These are phyloP conservation scores for Leccinum subgranulosum DNA, from an alignment of 768 basidiomycete genomes.

Conservation along the genomic window DNA sequence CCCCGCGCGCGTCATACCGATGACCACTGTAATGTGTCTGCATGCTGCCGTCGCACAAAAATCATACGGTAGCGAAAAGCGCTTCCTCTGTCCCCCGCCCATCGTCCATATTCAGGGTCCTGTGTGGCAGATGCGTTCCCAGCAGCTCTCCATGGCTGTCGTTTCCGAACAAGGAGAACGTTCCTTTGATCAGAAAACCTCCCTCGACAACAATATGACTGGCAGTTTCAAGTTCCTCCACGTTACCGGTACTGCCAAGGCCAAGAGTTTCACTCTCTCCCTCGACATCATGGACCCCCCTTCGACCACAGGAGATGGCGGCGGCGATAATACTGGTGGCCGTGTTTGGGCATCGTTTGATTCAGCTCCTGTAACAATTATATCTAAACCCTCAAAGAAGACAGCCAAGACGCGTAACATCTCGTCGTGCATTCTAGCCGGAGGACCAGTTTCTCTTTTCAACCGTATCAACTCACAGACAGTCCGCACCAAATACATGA, in stretches of 20 bases:
- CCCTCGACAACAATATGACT: constrained; percentile 79
- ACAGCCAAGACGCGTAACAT: constrained; percentile 93
- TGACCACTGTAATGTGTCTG: constrained; percentile 88
- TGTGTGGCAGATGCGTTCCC: constrained; percentile 76
- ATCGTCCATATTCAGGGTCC: constrained; percentile 91
- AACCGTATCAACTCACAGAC: constrained; percentile 97
- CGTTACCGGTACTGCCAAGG: constrained; percentile 84
- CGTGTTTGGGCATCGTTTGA: constrained; percentile 90
- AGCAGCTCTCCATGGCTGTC: constrained; percentile 82
- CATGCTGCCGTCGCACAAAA: constrained; percentile 95
- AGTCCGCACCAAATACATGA: constrained; percentile 97
- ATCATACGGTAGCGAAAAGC: constrained; percentile 93
- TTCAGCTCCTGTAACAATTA: constrained; percentile 89
- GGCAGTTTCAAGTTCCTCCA: constrained; percentile 91
- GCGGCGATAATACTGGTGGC: constrained; percentile 40
- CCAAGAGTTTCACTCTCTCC: constrained; percentile 85
- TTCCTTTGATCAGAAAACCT: constrained; percentile 80
- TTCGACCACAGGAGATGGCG: constrained; percentile 40
- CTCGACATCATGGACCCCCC: constrained; percentile 82
- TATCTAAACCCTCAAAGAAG: constrained; percentile 97
- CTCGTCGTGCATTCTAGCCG: constrained; percentile 84
- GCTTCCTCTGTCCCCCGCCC: constrained; percentile 91
- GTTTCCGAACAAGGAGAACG: constrained; percentile 82
- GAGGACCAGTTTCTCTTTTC: constrained; percentile 89
- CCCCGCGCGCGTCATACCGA: constrained; percentile 71